A percentile compares a stretch with the other conserved stretches of the same genome.
Evolutionary conservation across 148 eudicot species (phyloP).

Genomic region (Pharnaceum exiguum): DNA sequence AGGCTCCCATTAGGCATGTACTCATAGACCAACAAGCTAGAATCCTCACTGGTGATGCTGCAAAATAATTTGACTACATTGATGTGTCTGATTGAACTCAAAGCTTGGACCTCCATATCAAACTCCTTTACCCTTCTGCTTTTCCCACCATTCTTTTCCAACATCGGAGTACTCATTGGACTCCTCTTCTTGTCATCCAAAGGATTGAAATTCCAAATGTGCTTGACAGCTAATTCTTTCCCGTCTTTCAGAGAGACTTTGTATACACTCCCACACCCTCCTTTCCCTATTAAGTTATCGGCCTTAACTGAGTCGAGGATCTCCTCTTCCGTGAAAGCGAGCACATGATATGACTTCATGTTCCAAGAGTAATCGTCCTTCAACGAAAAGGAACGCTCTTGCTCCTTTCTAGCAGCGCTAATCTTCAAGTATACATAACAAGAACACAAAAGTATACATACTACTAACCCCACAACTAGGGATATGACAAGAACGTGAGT

Average conservation of each 20-base stretch:
- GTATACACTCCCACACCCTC: slow-evolving; percentile 87
- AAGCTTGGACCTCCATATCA: slow-evolving; percentile 72
- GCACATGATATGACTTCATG: slow-evolving; percentile 72
- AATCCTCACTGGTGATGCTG: slow-evolving; percentile 83
- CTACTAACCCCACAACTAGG: slow-evolving; percentile 29
- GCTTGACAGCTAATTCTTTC: slow-evolving; percentile 76
- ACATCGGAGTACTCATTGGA: slow-evolving; percentile 43
- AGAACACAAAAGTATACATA: slow-evolving; percentile 28
- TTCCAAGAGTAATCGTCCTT: slow-evolving; percentile 78
- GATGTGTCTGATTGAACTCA: slow-evolving; percentile 85
- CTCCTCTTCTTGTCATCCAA: slow-evolving; percentile 23
- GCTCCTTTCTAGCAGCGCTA: slow-evolving; percentile 10
- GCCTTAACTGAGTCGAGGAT: slow-evolving; percentile 67
- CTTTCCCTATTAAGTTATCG: slow-evolving; percentile 86
- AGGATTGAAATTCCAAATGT: slow-evolving; percentile 54
- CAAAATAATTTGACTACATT: slow-evolving; percentile 88
- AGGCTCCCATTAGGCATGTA: slow-evolving; percentile 85
- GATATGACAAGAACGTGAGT: slow-evolving; percentile 33
- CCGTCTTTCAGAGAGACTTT: slow-evolving; percentile 52
- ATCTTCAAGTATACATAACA: slow-evolving; percentile 38
- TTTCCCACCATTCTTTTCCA: slow-evolving; percentile 35
- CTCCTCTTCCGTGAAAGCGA: slow-evolving; percentile 75
- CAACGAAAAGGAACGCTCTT: slow-evolving; percentile 35
- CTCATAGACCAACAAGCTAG: slow-evolving; percentile 88
- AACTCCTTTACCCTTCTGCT: slow-evolving; percentile 48